Evolutionary conservation across 2,329 filamentous ascomycete species (phyloP), one percentile per base, ranked within the genome.

Genomic region (Pseudocercospora pini-densiflorae): DNA sequence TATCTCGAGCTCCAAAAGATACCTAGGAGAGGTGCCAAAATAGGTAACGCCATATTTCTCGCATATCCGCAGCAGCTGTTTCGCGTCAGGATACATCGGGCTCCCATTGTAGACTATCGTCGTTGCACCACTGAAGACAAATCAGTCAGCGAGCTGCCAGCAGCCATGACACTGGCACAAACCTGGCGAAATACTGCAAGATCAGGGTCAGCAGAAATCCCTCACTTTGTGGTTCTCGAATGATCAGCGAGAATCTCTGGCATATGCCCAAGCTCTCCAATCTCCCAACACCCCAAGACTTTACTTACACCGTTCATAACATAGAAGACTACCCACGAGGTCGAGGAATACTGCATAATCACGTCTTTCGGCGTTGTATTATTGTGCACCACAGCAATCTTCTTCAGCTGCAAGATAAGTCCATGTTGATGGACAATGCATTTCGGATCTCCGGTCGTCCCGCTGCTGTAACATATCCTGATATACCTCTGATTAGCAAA

Each of bases 271-370:
- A 43, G 40, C 40, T 43, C 16, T 16, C 40, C 40, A 14, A 43
- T 16, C n/a, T n/a, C n/a, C n/a, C 29, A 31, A 6, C 29, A 43
- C 12, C 16, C 14, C 40, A 6, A 14, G 40, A n/a, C 16, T n/a
- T 14, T 6, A 40, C 36, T 43, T 19, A 43, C 66, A 8, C 70
- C 69, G 45, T 63, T 68, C 70, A 72, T 72, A 49, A 81, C 78
- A 69, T 81, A 81, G 73, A 79, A 82, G n/a, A 83, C 76, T 0
- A 83, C 78, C 82, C 82, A 84, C 6, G 80, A 81, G 1, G 81
- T 83, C 51, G 77, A 81, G 5, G 77, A 80, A 71, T 82, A 84
- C 65, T 84, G 81, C 64, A 84, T 78, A 27, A 83, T 79, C 7
- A 81, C 73, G 53, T 81, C 79, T 9, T 74, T 64, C 0, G 78